Percentiles rank a stretch among this genome's conserved stretches.
phyloP scores from a whole-genome alignment of 768 basidiomycete species.

The Boletus subparvulus region DNA sequence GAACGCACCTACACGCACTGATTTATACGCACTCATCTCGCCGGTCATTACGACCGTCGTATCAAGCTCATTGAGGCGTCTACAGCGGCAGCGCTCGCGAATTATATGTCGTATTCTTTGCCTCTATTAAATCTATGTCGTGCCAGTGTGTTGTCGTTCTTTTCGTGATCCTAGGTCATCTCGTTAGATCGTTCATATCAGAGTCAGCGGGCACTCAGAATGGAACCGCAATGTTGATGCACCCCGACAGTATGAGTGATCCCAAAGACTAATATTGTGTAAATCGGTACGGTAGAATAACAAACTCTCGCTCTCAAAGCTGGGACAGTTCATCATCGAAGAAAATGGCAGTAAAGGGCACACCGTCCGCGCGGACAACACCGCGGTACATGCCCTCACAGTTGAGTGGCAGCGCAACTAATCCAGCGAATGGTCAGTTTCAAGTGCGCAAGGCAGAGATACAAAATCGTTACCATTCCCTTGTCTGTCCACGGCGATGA shows the following conservation, averaged over 20 bases:
- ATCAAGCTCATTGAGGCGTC: too few species aligned
- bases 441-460: neutral
- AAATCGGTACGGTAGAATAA: neutral
- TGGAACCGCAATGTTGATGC: neutral
- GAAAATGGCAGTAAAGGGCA: conserved; percentile 76
- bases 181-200: neutral
- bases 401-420: conserved; percentile 74
- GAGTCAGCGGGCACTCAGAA: neutral
- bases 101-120: too few species aligned
- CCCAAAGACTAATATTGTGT: neutral
- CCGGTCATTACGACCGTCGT: too few species aligned
- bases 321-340: conserved; percentile 53
- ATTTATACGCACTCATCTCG: conserved; percentile 34
- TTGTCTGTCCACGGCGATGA: conserved; percentile 67
- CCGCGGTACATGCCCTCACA: conserved; percentile 84
- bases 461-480: conserved; percentile 58
- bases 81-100: too few species aligned
- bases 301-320: conserved; percentile 3
- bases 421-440: neutral
- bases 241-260: neutral
- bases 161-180: too few species aligned
- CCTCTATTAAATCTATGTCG: too few species aligned
- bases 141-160: too few species aligned
- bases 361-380: conserved; percentile 64
- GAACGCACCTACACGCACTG: conserved; percentile 32